These are phyloP conservation scores for Bryoglossum gracile DNA, from an alignment of 495 filamentous ascomycete species.

Conservation along the genomic window DNA sequence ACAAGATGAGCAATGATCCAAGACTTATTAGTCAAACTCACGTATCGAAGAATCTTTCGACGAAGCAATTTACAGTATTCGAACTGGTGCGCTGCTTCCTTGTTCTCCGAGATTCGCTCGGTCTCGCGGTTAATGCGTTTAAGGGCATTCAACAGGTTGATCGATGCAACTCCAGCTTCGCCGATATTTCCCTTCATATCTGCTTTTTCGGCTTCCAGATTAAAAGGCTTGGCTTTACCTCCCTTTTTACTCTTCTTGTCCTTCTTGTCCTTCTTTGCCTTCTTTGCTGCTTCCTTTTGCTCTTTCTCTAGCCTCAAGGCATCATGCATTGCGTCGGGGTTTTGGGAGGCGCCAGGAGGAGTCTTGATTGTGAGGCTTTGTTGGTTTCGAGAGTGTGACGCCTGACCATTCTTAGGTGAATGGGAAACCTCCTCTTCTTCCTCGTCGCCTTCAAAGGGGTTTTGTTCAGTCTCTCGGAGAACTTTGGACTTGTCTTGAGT, in stretches of 20 bases:
- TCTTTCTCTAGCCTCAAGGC: conserved; percentile 38
- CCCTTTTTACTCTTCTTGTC: conserved; percentile 41
- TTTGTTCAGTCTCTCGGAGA: conserved; percentile 61
- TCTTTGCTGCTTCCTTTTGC: conserved; percentile 5
- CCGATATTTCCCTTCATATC: conserved; percentile 77
- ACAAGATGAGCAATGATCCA: no score
- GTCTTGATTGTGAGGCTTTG: conserved; percentile 17
- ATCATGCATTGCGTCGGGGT: no score
- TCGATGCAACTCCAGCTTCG: conserved; percentile 77
- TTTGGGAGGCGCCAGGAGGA: conserved; percentile 26
- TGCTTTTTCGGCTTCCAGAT: conserved; percentile 80
- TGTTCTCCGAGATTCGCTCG: conserved; percentile 80
- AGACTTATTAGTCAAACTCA: no score
- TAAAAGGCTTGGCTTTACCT: conserved; percentile 58
- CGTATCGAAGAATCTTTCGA: conserved; percentile 77
- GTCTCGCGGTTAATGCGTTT: conserved; percentile 87
- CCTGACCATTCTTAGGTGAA: background rate
- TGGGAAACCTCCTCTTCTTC: conserved; percentile 36
- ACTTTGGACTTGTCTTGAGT: conserved; percentile 74
- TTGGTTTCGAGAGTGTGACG: conserved; percentile 11
- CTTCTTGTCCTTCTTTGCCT: conserved; percentile 30
- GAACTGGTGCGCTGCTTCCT: conserved; percentile 65
- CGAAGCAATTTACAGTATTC: conserved; percentile 80
- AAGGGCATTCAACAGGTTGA: conserved; percentile 82
- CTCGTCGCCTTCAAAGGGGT: conserved; percentile 55